Percentiles rank a stretch among this genome's conserved stretches.
Conservation (phyloP, 2,329 filamentous ascomycete genomes). For the Cercospora zeina region DNA sequence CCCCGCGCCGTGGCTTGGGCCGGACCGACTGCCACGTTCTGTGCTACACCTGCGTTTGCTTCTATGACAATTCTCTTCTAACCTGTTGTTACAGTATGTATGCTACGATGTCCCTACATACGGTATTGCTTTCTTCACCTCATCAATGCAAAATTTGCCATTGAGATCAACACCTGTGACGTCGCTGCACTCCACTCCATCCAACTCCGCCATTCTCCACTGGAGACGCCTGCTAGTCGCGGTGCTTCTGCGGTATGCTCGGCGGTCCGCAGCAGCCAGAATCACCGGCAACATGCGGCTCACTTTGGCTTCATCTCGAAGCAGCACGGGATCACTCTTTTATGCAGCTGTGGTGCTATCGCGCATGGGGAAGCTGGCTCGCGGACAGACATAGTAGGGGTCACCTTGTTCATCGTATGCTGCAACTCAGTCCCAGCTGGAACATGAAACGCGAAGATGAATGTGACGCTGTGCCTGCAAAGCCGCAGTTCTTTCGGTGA, state of each 20-base stretch:
- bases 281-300: slow-evolving; percentile 12
- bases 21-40: slow-evolving; percentile 9
- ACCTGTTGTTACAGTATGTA: neutral
- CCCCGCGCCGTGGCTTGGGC: neutral
- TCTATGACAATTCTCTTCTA: neutral
- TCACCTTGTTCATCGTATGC: too few species aligned
- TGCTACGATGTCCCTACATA: neutral
- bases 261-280: neutral
- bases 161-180: slow-evolving; percentile 10
- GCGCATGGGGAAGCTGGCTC: neutral
- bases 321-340: neutral
- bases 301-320: slow-evolving; percentile 9
- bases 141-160: slow-evolving; percentile 14
- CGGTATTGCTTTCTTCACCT: neutral
- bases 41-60: neutral
- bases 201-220: slow-evolving; percentile 8
- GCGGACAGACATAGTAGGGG: neutral
- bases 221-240: slow-evolving; percentile 17
- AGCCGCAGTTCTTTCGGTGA: too few species aligned
- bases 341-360: neutral
- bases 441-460: neutral
- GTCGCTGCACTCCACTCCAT: slow-evolving; percentile 7
- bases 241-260: slow-evolving; percentile 12
- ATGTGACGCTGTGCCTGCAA: neutral
- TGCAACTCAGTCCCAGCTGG: neutral